Base-by-base conservation (phyloP, 2,329 filamentous ascomycete species). In the Alternaria sp. region DNA sequence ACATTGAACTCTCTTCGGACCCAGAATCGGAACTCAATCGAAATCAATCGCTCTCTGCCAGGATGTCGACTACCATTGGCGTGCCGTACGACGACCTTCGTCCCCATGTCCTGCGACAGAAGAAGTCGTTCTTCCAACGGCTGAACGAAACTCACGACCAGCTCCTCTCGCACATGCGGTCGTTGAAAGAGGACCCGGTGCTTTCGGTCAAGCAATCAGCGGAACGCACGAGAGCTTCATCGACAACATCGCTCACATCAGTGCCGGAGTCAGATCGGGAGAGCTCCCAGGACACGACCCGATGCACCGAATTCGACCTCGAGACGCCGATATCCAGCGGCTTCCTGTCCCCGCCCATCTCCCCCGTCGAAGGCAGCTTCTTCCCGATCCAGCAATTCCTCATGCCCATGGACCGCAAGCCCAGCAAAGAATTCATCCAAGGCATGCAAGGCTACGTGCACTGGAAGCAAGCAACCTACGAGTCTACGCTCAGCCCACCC, bases 61-160 rank as follows among this genome's bases (percentile, higher is more conserved):
- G 40, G n/a, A 63, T 63, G 61, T 57, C 68, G 62, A 57, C 66
- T 44, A 68, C 66, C 11, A 66, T 69, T 10, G 66, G 62, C 19
- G 50, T 67, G 43, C 55, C 54, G 10, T 62, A 63, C 28, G 51
- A 63, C 9, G 59, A 68, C 28, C 58, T 67, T 19, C 54, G 54
- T 5, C 61, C 64, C 19, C 51, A 63, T n/a, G 45, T 57, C 10
- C 28, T 62, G 26, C 62, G 62, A 40, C 54, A 57, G 23, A 66
- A 64, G 62, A 66, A 62, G 57, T 67, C 66, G 13, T 68, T 69
- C 57, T 47, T 69, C 47, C 62, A 68, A 28, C 64, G 63, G 44
- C 51, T 69, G 26, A 67, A 66, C 28, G 59, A 66, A 36, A 62
- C 57, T 7, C 61, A 65, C 44, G 61, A 59, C 26, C 46, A 62